Percentiles rank a stretch among this genome's conserved stretches.
Conservation (phyloP, 1,284 basidiomycete genomes). For the Trichosporon sp. region DNA sequence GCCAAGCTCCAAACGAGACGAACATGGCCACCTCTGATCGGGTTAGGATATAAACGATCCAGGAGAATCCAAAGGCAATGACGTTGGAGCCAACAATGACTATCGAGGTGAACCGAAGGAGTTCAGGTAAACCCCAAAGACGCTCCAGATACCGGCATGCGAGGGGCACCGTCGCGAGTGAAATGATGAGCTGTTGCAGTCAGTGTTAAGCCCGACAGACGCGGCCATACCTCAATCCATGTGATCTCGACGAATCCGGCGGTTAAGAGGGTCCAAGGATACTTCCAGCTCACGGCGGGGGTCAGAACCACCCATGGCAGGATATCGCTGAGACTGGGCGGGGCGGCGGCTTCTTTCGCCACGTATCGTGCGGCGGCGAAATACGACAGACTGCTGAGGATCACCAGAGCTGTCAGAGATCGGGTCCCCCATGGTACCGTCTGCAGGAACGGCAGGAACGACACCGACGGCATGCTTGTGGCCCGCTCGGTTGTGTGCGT, state of each 20-base stretch:
- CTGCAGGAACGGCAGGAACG: conserved; percentile 55
- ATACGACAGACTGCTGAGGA: conserved; percentile 68
- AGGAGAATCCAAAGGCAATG: conserved; percentile 70
- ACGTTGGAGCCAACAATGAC: conserved; percentile 81
- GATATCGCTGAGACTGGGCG: conserved; percentile 39
- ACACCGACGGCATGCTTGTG: conserved; percentile 52
- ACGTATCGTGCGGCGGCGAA: conserved; percentile 56
- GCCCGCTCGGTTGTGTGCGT: neutral
- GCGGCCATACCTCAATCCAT: conserved; percentile 71
- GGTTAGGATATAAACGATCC: conserved; percentile 52
- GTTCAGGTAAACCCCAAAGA: conserved; percentile 86
- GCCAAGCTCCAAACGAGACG: conserved; percentile 48
- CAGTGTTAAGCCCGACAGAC: conserved; percentile 1
- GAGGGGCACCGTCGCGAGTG: conserved; percentile 76
- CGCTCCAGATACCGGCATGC: conserved; percentile 88
- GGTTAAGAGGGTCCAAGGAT: conserved; percentile 90
- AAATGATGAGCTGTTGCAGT: conserved; percentile 68
- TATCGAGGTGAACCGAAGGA: conserved; percentile 79
- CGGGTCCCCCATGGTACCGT: conserved; percentile 66
- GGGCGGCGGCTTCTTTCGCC: conserved; percentile 16
- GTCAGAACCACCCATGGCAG: conserved; percentile 80
- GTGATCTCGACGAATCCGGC: conserved; percentile 83
- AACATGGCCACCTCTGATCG: conserved; percentile 61
- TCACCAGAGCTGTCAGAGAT: conserved; percentile 68
- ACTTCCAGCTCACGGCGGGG: conserved; percentile 79